Conservation (phyloP, 192 early-diverging fungal species). For the Backusella circina region DNA sequence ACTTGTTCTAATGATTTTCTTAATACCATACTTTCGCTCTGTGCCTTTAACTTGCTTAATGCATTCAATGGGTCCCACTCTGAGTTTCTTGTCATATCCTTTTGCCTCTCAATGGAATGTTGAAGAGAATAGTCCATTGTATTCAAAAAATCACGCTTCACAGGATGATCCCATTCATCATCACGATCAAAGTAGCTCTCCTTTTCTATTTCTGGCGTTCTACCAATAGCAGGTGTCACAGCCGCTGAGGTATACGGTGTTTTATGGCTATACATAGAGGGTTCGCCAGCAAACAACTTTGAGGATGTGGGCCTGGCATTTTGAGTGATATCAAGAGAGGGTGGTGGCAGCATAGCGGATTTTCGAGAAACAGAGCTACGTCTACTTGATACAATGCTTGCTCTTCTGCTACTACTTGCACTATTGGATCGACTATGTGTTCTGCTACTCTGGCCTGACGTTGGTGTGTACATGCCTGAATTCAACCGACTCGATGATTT, state of each 20-base stretch:
- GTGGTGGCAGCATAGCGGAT: background rate
- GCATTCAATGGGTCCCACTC: conserved; percentile 11
- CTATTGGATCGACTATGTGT: background rate
- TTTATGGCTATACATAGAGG: conserved; percentile 1
- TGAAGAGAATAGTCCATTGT: background rate
- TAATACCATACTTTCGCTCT: conserved; percentile 14
- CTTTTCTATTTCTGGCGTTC: background rate
- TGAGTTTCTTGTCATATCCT: background rate
- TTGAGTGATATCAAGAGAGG: background rate
- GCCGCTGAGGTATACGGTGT: conserved; percentile 19
- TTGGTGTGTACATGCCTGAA: background rate
- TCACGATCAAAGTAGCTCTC: background rate
- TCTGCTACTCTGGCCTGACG: background rate
- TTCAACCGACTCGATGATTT: conserved; percentile 24
- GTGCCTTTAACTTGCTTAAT: background rate
- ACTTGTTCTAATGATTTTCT: background rate
- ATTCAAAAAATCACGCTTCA: background rate
- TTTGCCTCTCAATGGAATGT: background rate
- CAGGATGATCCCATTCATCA: background rate
- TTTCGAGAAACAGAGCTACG: background rate
- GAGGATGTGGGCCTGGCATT: background rate
- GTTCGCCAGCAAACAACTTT: background rate
- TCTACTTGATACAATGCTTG: background rate
- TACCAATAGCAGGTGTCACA: conserved; percentile 4
- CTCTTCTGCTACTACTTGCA: background rate